phyloP scores from a whole-genome alignment of 2,329 filamentous ascomycete species.

The Emmonsiellopsis sp. region DNA sequence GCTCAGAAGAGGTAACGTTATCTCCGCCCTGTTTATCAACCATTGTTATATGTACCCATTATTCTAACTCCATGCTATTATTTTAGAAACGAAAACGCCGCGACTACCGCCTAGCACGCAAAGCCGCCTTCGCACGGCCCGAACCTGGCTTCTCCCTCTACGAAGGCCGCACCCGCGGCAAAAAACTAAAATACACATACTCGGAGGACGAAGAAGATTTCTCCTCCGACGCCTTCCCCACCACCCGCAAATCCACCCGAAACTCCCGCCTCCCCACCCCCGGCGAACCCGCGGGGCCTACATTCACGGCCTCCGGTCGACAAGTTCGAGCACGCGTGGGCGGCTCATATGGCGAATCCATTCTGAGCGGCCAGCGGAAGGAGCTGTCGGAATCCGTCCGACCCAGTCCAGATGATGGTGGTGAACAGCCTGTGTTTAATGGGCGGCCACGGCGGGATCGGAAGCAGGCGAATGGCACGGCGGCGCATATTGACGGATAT shows the following conservation, averaged over 20 bases:
- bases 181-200: slow-evolving; percentile 93
- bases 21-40: neutral
- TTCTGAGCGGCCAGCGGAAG: slow-evolving; percentile 44
- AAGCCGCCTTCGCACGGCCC: slow-evolving; percentile 77
- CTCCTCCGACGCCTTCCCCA: slow-evolving; percentile 50
- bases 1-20: slow-evolving; percentile 67
- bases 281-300: slow-evolving; percentile 55
- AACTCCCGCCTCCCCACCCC: slow-evolving; percentile 62
- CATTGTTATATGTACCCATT: neutral
- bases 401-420: slow-evolving; percentile 26
- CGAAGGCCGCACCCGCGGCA: slow-evolving; percentile 90
- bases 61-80: slow-evolving; percentile 3
- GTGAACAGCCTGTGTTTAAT: slow-evolving; percentile 20
- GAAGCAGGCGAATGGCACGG: slow-evolving; percentile 15
- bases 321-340: slow-evolving; percentile 56
- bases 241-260: slow-evolving; percentile 54
- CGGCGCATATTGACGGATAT: slow-evolving; percentile 44
- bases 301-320: slow-evolving; percentile 74
- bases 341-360: slow-evolving; percentile 45
- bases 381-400: slow-evolving; percentile 30
- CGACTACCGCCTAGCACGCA: slow-evolving; percentile 79
- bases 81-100: slow-evolving; percentile 78
- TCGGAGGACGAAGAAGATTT: slow-evolving; percentile 77
- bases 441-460: slow-evolving; percentile 35
- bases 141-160: slow-evolving; percentile 89